phyloP scores from a whole-genome alignment of 2,329 filamentous ascomycete species.

The Parafenestella ontariensis region DNA sequence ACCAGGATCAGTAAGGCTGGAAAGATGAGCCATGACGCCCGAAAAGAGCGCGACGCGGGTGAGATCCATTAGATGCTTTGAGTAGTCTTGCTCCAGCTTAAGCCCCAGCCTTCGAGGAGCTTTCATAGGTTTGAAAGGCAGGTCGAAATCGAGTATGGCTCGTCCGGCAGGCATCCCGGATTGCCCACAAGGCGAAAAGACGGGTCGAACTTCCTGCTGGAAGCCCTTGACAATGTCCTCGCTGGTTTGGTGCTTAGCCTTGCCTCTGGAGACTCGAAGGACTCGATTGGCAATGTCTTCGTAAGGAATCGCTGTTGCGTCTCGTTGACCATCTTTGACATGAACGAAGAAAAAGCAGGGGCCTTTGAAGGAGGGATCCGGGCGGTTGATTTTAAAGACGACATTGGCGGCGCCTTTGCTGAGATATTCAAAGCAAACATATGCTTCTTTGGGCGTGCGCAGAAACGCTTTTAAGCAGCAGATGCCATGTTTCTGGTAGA shows the following conservation, averaged over 20 bases:
- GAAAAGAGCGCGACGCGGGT: slow-evolving; percentile 20
- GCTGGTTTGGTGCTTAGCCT: slow-evolving; percentile 31
- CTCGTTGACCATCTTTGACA: slow-evolving; percentile 5
- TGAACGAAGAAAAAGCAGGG: slow-evolving; percentile 26
- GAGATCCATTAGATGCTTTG: slow-evolving; percentile 29
- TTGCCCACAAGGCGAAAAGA: no score
- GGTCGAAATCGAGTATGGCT: no score
- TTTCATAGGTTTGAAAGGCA: slow-evolving; percentile 4
- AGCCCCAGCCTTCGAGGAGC: not conserved
- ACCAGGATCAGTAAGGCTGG: slow-evolving; percentile 4
- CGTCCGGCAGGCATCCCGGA: slow-evolving; percentile 8
- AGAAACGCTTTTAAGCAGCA: slow-evolving; percentile 21
- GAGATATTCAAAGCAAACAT: slow-evolving; percentile 33
- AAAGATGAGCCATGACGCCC: slow-evolving; percentile 19
- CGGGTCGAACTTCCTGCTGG: slow-evolving; percentile 34
- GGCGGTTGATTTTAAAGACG: slow-evolving; percentile 35
- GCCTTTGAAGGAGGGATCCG: not conserved
- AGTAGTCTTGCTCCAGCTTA: slow-evolving; percentile 13
- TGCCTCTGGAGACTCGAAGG: slow-evolving; percentile 40
- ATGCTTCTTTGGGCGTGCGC: slow-evolving; percentile 4
- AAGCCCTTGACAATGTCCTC: slow-evolving; percentile 37
- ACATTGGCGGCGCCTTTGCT: slow-evolving; percentile 46
- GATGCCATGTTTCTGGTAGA: slow-evolving; percentile 1
- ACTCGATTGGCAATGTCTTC: slow-evolving; percentile 26
- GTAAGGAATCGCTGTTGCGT: slow-evolving; percentile 12